Evolutionary conservation across 352 stramenopile genomes (phyloP).

Genomic region (Thalassiosira delicatula): DNA sequence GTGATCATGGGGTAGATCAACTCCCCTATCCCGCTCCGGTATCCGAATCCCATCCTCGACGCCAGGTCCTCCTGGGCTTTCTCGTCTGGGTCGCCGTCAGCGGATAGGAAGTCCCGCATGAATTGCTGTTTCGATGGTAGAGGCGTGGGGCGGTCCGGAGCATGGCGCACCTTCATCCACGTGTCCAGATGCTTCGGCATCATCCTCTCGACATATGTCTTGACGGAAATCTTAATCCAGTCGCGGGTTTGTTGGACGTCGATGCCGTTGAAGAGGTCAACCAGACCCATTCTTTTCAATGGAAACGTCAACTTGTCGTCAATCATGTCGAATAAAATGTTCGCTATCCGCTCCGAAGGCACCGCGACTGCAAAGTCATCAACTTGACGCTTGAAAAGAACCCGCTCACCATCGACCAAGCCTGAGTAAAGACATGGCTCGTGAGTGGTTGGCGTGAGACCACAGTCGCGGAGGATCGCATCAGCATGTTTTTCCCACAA

Average conservation of each 20-base stretch:
- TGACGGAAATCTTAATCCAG: slow-evolving; percentile 45
- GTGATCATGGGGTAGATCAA: slow-evolving; percentile 52
- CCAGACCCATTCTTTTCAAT: slow-evolving; percentile 31
- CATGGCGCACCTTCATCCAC: slow-evolving; percentile 1
- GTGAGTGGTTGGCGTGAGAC: slow-evolving; percentile 4
- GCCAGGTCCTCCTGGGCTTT: slow-evolving; percentile 16
- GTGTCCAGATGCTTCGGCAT: neutral
- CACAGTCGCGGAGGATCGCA: neutral
- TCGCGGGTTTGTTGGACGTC: slow-evolving; percentile 47
- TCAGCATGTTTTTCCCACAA: slow-evolving; percentile 45
- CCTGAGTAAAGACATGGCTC: slow-evolving; percentile 35
- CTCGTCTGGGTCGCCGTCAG: neutral
- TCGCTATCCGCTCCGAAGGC: slow-evolving; percentile 11
- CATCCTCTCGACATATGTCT: slow-evolving; percentile 44
- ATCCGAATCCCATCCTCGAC: slow-evolving; percentile 24
- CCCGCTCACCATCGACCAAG: slow-evolving; percentile 12
- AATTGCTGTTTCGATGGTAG: neutral
- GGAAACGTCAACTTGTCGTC: slow-evolving; percentile 23
- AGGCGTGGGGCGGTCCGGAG: neutral
- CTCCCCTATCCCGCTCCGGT: slow-evolving; percentile 40
- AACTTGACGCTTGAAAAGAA: slow-evolving; percentile 43
- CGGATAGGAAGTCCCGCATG: neutral
- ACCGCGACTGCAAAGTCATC: slow-evolving; percentile 22
- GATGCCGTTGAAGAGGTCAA: slow-evolving; percentile 51
- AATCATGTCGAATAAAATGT: slow-evolving; percentile 36